Base-by-base conservation (phyloP, 306 rosid genomes). In the Sesbania bispinosa region DNA sequence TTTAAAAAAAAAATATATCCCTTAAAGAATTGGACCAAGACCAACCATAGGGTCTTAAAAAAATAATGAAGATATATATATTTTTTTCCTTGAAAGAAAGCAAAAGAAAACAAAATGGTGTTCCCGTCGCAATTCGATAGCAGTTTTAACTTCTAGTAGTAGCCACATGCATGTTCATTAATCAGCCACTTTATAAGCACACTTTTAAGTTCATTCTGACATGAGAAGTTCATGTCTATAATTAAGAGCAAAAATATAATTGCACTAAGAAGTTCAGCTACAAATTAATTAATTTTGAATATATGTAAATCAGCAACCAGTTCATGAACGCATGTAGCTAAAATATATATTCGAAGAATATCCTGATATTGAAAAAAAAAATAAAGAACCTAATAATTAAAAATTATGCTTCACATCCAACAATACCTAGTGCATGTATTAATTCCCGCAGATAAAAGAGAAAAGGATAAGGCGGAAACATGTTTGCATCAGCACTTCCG, bases 401-500 rank as follows among this genome's bases (percentile, higher is more conserved):
- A 80, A 62, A 47, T 18, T 20, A n/a, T 62, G 51, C 20, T 69
- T 14, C 67, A 50, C 51, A 42, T 39, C 85, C 82, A 75, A 69
- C 81, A 69, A 36, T 38, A 69, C 23, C 10, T 80, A 60, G 84
- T 80, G n/a, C n/a, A n/a, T n/a, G 84, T 73, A 21, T 68, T 15
- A 35, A 35, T 35, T 8, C 67, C 36, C 39, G 59, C 60, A 20
- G 52, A 57, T 64, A 52, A 48, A 61, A 8, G 61, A 36, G 21
- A 79, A 65, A 48, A 38, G 5, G 55, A 39, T 73, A 65, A 73
- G 61, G 18, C 41, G 35, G 71, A 63, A 27, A 29, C 83, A 78
- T 36, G 80, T 27, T 26, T 23, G 70, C 83, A 78, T 73, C 57
- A 73, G 70, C 67, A 67, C 29, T 60, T 62, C 43, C n/a, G 50